Evolutionary conservation across 306 rosid genomes (phyloP), one percentile per base, ranked within the genome.

Genomic region (Alnus rubra): DNA sequence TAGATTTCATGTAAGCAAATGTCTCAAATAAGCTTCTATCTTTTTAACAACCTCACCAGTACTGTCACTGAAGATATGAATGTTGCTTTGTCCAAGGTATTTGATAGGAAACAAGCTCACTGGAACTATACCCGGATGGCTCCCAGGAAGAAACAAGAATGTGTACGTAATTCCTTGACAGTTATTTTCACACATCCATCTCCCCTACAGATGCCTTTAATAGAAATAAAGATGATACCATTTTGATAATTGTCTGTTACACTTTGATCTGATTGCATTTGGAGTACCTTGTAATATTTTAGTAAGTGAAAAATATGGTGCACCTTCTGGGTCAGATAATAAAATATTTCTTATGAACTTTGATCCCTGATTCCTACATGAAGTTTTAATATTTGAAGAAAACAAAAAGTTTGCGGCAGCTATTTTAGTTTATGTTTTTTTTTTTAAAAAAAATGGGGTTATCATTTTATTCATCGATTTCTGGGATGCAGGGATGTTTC

Each of bases 401-500:
- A 67, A 59, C 30, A 59, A 28, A 8, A 67, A n/a, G 50, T 3
- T 67, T 67, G 50, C 18, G 49, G 49, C 2, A 67, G 49, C 50
- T n/a, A 18, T 67, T 3, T 1, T 18, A 67, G 14, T 33, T 33
- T 35, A 35, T 16, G 9, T 3, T 5, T 42, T 42, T 42, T 4
- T 42, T 42, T 42, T 42, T 15, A 15, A 12, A 23, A 16, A 8
- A 39, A 39, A 9, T 37, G 2, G 19, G 30, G 50, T 39, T 39
- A 18, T 42, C 7, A 39, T 2, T 3, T 31, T 10, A 54, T 45
- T 74, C 64, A 7, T 67, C 78, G 73, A 76, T 64, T 78, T 80
- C 74, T 85, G 80, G 80, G 84, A 84, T 80, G 74, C 93, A 94
- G 98, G 76, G 98, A 94, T 85, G 7, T 94, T 51, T 94, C 98